Evolutionary conservation across 1,284 basidiomycete genomes (phyloP).

Genomic region (Fistulina hepatica): DNA sequence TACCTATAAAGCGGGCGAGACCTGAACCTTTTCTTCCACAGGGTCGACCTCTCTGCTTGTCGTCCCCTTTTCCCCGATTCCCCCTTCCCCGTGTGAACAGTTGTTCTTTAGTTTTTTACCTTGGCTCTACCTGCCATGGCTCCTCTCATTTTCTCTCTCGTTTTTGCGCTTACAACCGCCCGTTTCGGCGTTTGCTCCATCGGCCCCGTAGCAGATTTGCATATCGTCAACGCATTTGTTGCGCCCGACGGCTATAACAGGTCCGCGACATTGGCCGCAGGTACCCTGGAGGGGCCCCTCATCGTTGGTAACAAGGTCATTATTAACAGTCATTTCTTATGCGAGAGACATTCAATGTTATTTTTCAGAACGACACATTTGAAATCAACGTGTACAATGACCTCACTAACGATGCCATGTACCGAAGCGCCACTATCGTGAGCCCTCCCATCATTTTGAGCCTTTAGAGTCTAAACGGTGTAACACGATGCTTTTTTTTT

Average conservation of each 20-base stretch:
- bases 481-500: background rate
- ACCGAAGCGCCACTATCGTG: constrained; percentile 8
- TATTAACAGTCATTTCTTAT: background rate
- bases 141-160: background rate
- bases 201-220: constrained; percentile 9
- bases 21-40: too few relatives aligned
- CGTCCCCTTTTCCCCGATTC: too few relatives aligned
- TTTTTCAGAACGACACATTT: constrained; percentile 11
- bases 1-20: too few relatives aligned
- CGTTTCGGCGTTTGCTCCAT: constrained; percentile 4
- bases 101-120: too few relatives aligned
- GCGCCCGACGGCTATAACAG: constrained; percentile 8
- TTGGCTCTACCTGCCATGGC: too few relatives aligned
- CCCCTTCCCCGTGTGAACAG: too few relatives aligned
- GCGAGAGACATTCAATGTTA: constrained; percentile 8
- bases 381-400: constrained; percentile 8
- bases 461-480: background rate
- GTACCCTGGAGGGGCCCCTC: constrained; percentile 1
- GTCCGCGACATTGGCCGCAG: constrained; percentile 4
- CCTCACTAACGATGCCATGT: constrained; percentile 7
- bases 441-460: background rate
- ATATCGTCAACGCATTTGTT: constrained; percentile 14
- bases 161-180: background rate
- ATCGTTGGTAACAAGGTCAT: background rate
- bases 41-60: too few relatives aligned